Conservation (phyloP, 768 basidiomycete species). For the Infundibulicybe gibba region DNA sequence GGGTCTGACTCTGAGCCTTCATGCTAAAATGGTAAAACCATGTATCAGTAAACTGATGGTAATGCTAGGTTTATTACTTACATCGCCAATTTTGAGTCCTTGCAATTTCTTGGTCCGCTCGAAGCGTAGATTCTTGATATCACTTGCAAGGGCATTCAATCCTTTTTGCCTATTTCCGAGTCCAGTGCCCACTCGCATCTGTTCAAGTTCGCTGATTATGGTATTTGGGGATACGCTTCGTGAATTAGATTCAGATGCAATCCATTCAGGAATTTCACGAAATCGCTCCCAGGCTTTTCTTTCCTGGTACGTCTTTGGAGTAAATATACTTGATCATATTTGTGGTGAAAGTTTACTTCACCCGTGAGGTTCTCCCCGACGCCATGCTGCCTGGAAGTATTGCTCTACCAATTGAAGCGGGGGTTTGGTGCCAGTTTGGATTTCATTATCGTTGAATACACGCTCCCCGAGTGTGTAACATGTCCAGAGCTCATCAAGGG, state of each 20-base stretch:
- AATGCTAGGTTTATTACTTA: background rate
- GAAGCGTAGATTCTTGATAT: constrained; percentile 1
- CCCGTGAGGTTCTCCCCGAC: constrained; percentile 41
- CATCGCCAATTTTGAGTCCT: background rate
- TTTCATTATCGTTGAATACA: constrained; percentile 8
- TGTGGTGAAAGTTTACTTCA: background rate
- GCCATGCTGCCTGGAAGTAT: constrained; percentile 14
- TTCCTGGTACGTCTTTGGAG: constrained; percentile 8
- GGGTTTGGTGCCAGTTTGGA: constrained; percentile 19
- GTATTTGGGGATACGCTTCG: background rate
- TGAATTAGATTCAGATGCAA: constrained; percentile 2
- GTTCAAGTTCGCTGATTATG: constrained; percentile 1
- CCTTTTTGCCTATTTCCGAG: background rate
- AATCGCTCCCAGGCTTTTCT: constrained; percentile 18
- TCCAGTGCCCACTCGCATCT: background rate
- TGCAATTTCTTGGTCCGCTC: background rate
- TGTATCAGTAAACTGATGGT: background rate
- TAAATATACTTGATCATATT: constrained; percentile 30
- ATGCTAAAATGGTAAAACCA: background rate
- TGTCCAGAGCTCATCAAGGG: constrained; percentile 13
- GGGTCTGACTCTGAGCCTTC: no score
- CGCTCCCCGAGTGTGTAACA: constrained; percentile 14
- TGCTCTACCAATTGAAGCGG: constrained; percentile 18
- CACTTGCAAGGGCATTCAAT: constrained; percentile 1
- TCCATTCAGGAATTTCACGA: constrained; percentile 18